Base-by-base conservation (phyloP, 371 early-diverging fungal species). In the Mycotypha africana region DNA sequence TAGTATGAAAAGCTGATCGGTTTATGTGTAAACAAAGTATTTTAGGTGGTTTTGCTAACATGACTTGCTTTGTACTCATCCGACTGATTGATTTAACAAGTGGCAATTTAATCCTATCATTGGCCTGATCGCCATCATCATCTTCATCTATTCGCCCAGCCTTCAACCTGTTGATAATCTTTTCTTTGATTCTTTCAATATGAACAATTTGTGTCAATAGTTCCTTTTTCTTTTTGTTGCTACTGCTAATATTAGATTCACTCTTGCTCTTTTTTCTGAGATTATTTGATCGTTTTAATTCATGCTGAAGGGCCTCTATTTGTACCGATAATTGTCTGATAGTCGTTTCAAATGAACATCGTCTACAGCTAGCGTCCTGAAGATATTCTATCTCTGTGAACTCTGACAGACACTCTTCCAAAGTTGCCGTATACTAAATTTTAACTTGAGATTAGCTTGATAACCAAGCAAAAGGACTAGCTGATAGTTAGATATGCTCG, bases 21-120 rank as follows among this genome's bases (percentile, higher is more conserved):
- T 85, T 81, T 50, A 90, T 70, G 51, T 88, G 88, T 7, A 90
- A 62, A 47, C 83, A 82, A 0, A 89, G 60, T 0, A 68, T 60
- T 31, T 69, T 70, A 3, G 81, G 79, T 4, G 73, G 68, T 53
- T 76, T 78, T 9, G 81, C 81, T 25, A 81, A 55, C 77, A 78
- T 77, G n/a, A 62, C 74, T 24, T 81, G 77, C 52, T 81, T 81
- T 4, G 61, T 81, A 10, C 77, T 74, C 33, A 51, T 45, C n/a
- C 67, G 55, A 17, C 59, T 51, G 14, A 54, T 35, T 0, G 60
- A 35, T 2, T 47, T 51, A 22, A 45, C 15, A 19, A 58, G 37
- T 7, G 53, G 50, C 11, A 39, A 25, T 15, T 28, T 28, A n/a
- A n/a, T n/a, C n/a, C n/a, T n/a, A n/a, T n/a, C n/a, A n/a, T n/a